Percentiles rank a stretch among this genome's conserved stretches.
These are phyloP conservation scores for Zygoascus tannicola DNA, from an alignment of 805 yeast species.

Conservation along the genomic window DNA sequence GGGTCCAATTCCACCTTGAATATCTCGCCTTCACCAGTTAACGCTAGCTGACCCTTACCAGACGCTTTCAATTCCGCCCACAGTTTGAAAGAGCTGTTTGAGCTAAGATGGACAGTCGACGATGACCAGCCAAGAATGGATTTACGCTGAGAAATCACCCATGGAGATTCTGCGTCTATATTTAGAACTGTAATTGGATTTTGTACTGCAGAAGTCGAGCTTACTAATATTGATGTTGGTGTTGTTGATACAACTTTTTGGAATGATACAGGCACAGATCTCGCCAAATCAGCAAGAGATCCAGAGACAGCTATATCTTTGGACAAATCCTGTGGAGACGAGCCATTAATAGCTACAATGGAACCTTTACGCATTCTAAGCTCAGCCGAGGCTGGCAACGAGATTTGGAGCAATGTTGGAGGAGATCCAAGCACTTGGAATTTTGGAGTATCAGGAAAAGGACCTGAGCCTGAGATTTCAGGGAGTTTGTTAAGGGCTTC, in stretches of 20 bases:
- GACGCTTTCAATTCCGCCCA: slow-evolving; percentile 27
- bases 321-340: slow-evolving; percentile 20
- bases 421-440: slow-evolving; percentile 37
- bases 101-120: slow-evolving; percentile 12
- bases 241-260: slow-evolving; percentile 27
- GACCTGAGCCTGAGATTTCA: slow-evolving; percentile 33
- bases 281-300: slow-evolving; percentile 19
- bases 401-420: slow-evolving; percentile 33
- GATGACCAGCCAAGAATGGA: slow-evolving; percentile 41
- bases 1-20: slow-evolving; percentile 30
- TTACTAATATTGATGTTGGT: slow-evolving; percentile 23
- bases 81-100: slow-evolving; percentile 11
- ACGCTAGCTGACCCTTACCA: slow-evolving; percentile 35
- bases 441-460: slow-evolving; percentile 34
- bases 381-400: slow-evolving; percentile 35
- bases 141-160: slow-evolving; percentile 34
- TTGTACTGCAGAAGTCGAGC: slow-evolving; percentile 10
- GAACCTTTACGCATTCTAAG: slow-evolving; percentile 35
- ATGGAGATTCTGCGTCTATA: slow-evolving; percentile 25
- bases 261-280: slow-evolving; percentile 25
- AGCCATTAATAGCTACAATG: slow-evolving; percentile 38
- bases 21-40: slow-evolving; percentile 34
- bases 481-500: slow-evolving; percentile 18
- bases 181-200: slow-evolving; percentile 30
- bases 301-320: slow-evolving; percentile 7